Conservation (phyloP, 2,329 filamentous ascomycete genomes). For the Westerdykella sp. region DNA sequence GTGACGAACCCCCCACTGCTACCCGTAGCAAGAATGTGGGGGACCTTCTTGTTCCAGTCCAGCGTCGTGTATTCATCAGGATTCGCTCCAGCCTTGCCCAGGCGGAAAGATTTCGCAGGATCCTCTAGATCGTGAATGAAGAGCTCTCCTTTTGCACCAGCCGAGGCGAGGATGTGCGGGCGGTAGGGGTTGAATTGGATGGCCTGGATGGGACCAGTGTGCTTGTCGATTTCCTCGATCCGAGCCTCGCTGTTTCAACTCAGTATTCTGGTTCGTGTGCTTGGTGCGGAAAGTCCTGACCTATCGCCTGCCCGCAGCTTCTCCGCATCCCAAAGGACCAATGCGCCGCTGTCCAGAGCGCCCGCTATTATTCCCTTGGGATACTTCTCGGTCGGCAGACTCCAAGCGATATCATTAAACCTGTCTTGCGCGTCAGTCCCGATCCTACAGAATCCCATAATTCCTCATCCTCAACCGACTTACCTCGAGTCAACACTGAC, state of each 20-base stretch:
- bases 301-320: slow-evolving; percentile 51
- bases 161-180: slow-evolving; percentile 84
- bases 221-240: slow-evolving; percentile 80
- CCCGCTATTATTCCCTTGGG: slow-evolving; percentile 88
- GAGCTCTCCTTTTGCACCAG: slow-evolving; percentile 89
- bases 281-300: slow-evolving; percentile 31
- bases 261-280: slow-evolving; percentile 30
- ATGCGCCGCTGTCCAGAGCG: slow-evolving; percentile 86
- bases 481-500: slow-evolving; percentile 88
- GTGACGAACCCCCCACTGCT: slow-evolving; percentile 92
- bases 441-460: background rate
- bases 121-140: slow-evolving; percentile 95
- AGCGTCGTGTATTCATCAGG: slow-evolving; percentile 94
- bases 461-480: slow-evolving; percentile 4
- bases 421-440: slow-evolving; percentile 41
- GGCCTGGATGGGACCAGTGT: slow-evolving; percentile 86
- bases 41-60: slow-evolving; percentile 97
- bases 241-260: slow-evolving; percentile 57
- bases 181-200: slow-evolving; percentile 94
- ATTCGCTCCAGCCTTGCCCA: slow-evolving; percentile 81
- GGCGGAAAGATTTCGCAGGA: slow-evolving; percentile 75
- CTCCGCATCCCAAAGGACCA: slow-evolving; percentile 89
- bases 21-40: slow-evolving; percentile 92
- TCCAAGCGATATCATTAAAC: slow-evolving; percentile 97
- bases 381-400: slow-evolving; percentile 69